Evolutionary conservation across 208 protist species (phyloP).

Genomic region (Trypanosoma theileri): DNA sequence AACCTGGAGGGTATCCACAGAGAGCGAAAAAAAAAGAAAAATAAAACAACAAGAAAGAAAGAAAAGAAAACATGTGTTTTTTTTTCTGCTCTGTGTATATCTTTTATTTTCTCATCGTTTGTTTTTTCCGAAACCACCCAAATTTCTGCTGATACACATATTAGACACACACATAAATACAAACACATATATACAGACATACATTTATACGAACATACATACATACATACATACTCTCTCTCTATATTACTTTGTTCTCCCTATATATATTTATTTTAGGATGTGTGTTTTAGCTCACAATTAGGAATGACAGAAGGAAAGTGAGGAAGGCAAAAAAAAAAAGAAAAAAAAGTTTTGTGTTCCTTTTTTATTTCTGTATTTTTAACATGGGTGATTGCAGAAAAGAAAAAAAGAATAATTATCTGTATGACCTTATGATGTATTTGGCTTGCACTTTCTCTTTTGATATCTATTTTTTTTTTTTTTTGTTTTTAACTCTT

Average conservation of each 20-base stretch:
- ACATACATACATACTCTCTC: slow-evolving; percentile 4
- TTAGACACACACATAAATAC: neutral
- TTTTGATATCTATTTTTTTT: neutral
- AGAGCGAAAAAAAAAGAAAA: too few relatives aligned
- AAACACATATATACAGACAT: neutral
- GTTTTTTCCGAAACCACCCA: neutral
- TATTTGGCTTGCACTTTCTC: too few relatives aligned
- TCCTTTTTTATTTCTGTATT: slow-evolving; percentile 24
- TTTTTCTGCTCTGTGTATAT: neutral
- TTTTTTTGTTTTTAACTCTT: slow-evolving; percentile 15
- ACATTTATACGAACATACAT: neutral
- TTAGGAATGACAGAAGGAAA: slow-evolving; percentile 8
- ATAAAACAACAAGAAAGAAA: neutral
- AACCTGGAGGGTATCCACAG: too few relatives aligned
- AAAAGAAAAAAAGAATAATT: slow-evolving; percentile 1
- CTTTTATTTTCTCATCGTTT: neutral
- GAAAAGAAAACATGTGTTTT: neutral
- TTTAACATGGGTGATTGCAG: slow-evolving; percentile 1
- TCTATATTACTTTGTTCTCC: slow-evolving; percentile 13
- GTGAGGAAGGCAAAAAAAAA: neutral
- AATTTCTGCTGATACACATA: neutral
- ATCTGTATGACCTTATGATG: neutral
- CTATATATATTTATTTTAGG: slow-evolving; percentile 12
- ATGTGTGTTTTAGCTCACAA: neutral
- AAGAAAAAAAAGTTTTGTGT: neutral